Evolutionary conservation across 352 stramenopile genomes (phyloP).

Genomic region (Aphanomyces astaci): DNA sequence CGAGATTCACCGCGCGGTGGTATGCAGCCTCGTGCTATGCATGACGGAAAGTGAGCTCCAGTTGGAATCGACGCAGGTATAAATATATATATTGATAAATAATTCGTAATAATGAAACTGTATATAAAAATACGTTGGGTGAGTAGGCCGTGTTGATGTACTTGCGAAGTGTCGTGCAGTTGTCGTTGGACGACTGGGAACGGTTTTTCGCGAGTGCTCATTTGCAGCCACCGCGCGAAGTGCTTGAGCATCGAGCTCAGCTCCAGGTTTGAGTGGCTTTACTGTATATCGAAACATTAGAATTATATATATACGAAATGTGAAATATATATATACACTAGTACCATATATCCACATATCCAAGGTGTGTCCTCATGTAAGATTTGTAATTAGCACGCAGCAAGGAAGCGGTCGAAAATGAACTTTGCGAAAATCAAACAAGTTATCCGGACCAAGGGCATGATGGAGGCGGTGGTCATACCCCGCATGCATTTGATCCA

Average conservation of each 20-base stretch:
- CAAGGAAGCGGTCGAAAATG: constrained; percentile 29
- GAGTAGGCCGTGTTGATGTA: constrained; percentile 50
- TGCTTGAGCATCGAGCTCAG: constrained; percentile 27
- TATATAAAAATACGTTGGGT: constrained; percentile 21
- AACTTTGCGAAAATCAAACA: constrained; percentile 2
- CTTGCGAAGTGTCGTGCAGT: constrained; percentile 32
- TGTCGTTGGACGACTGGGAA: constrained; percentile 37
- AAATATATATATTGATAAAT: not conserved
- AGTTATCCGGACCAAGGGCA: constrained; percentile 3
- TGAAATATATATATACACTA: too few species aligned
- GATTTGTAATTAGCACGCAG: constrained; percentile 27
- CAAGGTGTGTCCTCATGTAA: constrained; percentile 22
- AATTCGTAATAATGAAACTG: too few species aligned
- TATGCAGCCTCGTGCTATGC: constrained; percentile 39
- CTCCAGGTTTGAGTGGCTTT: constrained; percentile 22
- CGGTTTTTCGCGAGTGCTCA: constrained; percentile 35
- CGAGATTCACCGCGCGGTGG: constrained; percentile 33
- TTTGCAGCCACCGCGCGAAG: constrained; percentile 32
- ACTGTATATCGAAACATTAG: not conserved
- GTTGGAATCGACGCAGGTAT: constrained; percentile 16
- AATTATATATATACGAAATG: too few species aligned
- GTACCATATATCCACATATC: too few species aligned
- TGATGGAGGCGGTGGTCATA: constrained; percentile 2
- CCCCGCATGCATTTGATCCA: constrained; percentile 3
- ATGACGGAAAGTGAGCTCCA: constrained; percentile 42